phyloP scores from a whole-genome alignment of 106 monocot species.

The Acorus calamus region DNA sequence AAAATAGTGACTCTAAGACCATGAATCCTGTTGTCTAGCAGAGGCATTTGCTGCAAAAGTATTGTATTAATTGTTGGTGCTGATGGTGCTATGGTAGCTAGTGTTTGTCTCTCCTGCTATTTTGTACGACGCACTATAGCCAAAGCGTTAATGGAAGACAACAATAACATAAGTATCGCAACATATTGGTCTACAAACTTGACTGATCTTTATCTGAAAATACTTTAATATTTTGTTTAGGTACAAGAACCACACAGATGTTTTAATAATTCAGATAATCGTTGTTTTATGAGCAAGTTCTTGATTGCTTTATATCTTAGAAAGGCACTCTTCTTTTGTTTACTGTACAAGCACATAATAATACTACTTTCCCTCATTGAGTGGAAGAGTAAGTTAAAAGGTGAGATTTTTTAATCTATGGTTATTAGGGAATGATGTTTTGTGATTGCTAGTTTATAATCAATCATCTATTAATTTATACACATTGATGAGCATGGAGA shows the following conservation, averaged over 20 bases:
- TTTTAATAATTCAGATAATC: neutral
- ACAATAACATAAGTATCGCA: too few relatives aligned
- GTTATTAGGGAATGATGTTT: neutral
- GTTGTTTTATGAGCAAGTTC: neutral
- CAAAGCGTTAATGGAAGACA: too few relatives aligned
- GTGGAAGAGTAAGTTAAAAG: constrained; percentile 24
- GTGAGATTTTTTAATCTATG: constrained; percentile 5
- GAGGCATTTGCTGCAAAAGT: too few relatives aligned
- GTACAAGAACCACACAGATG: neutral
- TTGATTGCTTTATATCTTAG: constrained; percentile 17
- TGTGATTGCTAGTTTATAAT: neutral
- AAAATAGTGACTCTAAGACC: too few relatives aligned
- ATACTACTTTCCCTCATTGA: constrained; percentile 23
- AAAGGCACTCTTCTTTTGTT: constrained; percentile 41
- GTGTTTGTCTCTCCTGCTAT: too few relatives aligned
- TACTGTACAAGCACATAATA: constrained; percentile 11
- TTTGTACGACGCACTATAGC: too few relatives aligned
- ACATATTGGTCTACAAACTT: too few relatives aligned
- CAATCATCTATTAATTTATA: neutral
- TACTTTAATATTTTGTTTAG: too few relatives aligned
- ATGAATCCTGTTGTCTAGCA: too few relatives aligned
- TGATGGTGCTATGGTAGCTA: too few relatives aligned
- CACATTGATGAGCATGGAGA: neutral
- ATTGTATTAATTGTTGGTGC: too few relatives aligned
- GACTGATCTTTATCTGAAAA: too few relatives aligned